phyloP scores from a whole-genome alignment of 805 yeast species.

The Isabelozyma gotoi region DNA sequence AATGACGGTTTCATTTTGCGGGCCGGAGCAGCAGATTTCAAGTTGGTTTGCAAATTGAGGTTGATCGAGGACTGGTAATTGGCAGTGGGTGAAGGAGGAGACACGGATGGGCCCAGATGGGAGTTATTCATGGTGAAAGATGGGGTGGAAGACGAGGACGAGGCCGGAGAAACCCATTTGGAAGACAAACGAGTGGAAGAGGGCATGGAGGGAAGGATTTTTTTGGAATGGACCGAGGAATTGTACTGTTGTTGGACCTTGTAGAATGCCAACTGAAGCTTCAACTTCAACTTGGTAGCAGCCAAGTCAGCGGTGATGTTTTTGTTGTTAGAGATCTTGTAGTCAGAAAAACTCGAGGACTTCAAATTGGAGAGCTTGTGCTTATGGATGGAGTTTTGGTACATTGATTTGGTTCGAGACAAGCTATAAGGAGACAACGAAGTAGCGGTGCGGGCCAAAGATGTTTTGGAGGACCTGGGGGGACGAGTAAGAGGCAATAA shows the following conservation, averaged over 20 bases:
- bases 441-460: background rate
- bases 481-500: background rate
- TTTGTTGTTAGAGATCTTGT: constrained; percentile 5
- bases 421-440: background rate
- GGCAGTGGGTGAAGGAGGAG: constrained; percentile 5
- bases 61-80: constrained; percentile 14
- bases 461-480: background rate
- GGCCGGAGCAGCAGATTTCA: constrained; percentile 8
- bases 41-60: constrained; percentile 20
- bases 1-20: constrained; percentile 13
- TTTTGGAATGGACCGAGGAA: constrained; percentile 2
- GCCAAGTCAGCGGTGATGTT: constrained; percentile 39
- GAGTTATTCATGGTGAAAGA: constrained; percentile 1
- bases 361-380: background rate
- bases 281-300: constrained; percentile 43
- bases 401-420: background rate
- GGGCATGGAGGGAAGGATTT: constrained; percentile 2
- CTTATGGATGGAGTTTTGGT: background rate
- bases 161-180: constrained; percentile 6
- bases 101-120: background rate
- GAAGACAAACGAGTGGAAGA: constrained; percentile 7
- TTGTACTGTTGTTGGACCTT: constrained; percentile 26
- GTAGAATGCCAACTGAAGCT: constrained; percentile 41
- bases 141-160: constrained; percentile 6
- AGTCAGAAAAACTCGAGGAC: constrained; percentile 3